Evolutionary conservation across 257 asterid genomes (phyloP).

Genomic region (Nicotiana undulata): DNA sequence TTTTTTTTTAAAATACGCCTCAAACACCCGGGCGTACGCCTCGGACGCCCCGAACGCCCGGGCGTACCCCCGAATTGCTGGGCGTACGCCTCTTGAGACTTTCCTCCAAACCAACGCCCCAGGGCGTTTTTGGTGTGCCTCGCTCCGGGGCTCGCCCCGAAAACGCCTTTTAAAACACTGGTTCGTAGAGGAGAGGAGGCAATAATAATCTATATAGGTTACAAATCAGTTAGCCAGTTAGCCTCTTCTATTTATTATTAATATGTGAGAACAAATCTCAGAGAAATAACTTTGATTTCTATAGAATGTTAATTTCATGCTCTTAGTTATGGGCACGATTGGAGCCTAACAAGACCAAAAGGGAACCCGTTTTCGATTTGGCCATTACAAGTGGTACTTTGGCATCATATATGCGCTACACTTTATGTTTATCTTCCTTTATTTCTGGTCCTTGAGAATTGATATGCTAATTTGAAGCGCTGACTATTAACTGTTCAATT

Average conservation of each 20-base stretch:
- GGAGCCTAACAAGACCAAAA: not conserved
- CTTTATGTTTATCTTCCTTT: not conserved
- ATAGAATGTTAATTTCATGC: not conserved
- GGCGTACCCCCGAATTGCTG: too few relatives aligned
- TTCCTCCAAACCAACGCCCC: too few relatives aligned
- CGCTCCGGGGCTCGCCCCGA: too few relatives aligned
- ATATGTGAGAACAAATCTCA: not conserved
- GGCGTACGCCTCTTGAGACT: too few relatives aligned
- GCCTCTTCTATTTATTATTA: not conserved
- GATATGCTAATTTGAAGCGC: not conserved
- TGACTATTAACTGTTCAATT: not conserved
- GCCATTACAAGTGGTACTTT: not conserved
- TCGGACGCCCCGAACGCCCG: too few relatives aligned
- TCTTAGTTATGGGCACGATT: not conserved
- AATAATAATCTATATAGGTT: not conserved
- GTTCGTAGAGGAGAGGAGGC: not conserved
- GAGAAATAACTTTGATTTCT: not conserved
- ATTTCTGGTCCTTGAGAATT: not conserved
- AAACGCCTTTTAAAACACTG: too few relatives aligned
- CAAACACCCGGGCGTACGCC: too few relatives aligned
- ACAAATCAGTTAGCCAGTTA: not conserved
- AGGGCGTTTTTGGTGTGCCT: too few relatives aligned
- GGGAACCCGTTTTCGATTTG: not conserved
- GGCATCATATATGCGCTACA: not conserved
- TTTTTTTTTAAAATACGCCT: too few relatives aligned